A percentile compares a stretch with the other conserved stretches of the same genome.
Evolutionary conservation across 2,329 filamentous ascomycete genomes (phyloP).

Genomic region (Juglanconis sp.): DNA sequence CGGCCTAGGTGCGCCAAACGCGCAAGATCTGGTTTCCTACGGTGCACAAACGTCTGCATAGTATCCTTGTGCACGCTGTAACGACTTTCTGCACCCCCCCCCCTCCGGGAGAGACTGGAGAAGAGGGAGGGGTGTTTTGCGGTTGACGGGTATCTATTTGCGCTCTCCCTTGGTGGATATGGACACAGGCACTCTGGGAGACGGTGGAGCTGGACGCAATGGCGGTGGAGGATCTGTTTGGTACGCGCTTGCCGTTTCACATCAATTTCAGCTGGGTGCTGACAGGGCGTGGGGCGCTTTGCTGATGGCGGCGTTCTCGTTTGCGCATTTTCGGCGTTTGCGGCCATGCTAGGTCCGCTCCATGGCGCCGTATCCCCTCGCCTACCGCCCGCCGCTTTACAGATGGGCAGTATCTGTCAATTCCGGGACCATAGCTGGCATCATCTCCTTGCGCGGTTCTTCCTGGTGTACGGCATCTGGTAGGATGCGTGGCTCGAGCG

Average conservation of each 20-base stretch:
- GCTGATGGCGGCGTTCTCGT: conserved; percentile 39
- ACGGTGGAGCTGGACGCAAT: neutral
- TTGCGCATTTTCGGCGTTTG: conserved; percentile 37
- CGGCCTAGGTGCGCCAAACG: conserved; percentile 41
- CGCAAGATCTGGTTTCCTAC: conserved; percentile 40
- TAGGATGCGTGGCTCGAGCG: conserved; percentile 40
- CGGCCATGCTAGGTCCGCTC: conserved; percentile 35
- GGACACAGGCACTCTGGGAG: conserved; percentile 4
- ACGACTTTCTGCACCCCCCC: conserved; percentile 27
- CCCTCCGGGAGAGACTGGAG: no score
- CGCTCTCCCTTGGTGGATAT: conserved; percentile 16
- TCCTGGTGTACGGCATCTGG: conserved; percentile 43
- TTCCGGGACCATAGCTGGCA: conserved; percentile 46
- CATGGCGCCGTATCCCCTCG: conserved; percentile 33
- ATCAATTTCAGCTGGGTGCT: conserved; percentile 30
- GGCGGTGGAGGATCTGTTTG: conserved; percentile 28
- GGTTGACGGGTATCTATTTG: conserved; percentile 32
- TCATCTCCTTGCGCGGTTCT: conserved; percentile 39
- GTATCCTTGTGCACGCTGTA: conserved; percentile 34
- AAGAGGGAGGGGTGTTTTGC: conserved; percentile 27
- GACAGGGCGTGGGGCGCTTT: conserved; percentile 37
- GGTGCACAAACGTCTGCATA: conserved; percentile 35
- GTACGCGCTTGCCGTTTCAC: conserved; percentile 27
- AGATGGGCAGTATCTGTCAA: conserved; percentile 33
- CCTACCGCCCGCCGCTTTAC: conserved; percentile 43